These are phyloP conservation scores for Moricandia moricandioides DNA, from an alignment of 345 rosid species.

Conservation along the genomic window DNA sequence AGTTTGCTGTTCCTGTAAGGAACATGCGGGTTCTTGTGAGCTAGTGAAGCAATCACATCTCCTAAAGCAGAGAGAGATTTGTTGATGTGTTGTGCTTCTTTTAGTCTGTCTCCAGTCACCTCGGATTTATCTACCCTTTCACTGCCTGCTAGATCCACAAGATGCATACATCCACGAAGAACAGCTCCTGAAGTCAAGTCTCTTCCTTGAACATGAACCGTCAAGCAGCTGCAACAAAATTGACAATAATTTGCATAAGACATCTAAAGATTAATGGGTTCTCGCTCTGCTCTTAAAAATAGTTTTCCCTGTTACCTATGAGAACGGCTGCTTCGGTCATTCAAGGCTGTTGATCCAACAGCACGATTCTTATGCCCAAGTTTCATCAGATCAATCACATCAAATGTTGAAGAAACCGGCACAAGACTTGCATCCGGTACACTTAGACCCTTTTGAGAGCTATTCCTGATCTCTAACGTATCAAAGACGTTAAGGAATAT, in stretches of 20 bases:
- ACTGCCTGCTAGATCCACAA: constrained; percentile 98
- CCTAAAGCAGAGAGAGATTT: constrained; percentile 95
- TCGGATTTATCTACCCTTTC: constrained; percentile 95
- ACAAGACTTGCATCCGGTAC: constrained; percentile 91
- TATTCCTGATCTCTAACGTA: constrained; percentile 90
- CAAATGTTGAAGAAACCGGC: constrained; percentile 77
- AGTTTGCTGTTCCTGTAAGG: constrained; percentile 98
- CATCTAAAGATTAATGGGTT: not conserved
- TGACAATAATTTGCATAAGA: constrained; percentile 7
- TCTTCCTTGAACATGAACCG: constrained; percentile 94
- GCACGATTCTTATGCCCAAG: constrained; percentile 88
- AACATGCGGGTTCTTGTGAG: constrained; percentile 93
- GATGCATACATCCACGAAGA: constrained; percentile 93
- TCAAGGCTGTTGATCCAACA: constrained; percentile 91
- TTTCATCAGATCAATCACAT: constrained; percentile 89
- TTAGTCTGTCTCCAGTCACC: constrained; percentile 86
- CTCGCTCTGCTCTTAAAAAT: constrained; percentile 15
- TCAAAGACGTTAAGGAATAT: constrained; percentile 48
- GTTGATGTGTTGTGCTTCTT: constrained; percentile 95
- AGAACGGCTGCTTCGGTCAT: constrained; percentile 98
- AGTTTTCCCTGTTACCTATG: constrained; percentile 60
- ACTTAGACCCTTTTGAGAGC: constrained; percentile 87
- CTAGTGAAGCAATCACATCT: constrained; percentile 96
- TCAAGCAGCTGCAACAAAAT: constrained; percentile 71
- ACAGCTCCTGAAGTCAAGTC: constrained; percentile 74